Evolutionary conservation across 352 stramenopile species (phyloP), one percentile per base, ranked within the genome.

Genomic region (Phytophthora megakarya): DNA sequence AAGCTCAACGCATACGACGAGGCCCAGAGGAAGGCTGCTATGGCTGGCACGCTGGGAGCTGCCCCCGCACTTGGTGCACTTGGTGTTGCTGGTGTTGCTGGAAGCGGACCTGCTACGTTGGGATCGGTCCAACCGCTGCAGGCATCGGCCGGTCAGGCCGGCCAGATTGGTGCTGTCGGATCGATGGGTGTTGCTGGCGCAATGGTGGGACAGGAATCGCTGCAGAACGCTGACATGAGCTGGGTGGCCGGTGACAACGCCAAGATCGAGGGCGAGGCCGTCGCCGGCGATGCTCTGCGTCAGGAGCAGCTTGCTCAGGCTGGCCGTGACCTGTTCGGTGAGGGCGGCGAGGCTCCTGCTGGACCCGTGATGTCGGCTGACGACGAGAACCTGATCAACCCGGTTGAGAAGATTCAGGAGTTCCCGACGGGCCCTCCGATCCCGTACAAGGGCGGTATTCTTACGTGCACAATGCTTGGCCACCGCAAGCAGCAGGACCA

Each of bases 361-460:
- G 88, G 88, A 23, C 88, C 86, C 2, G 68, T 96, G 23, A 91
- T 95, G 72, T 92, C 85, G 33, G 88, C 88, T 18, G 88, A 96
- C 22, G 88, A 96, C 52, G 88, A 96, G 62, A 93, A 93, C 63
- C 43, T 94, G 52, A 77, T 86, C 39, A 96, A 95, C 71, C 86
- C 88, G 4, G 88, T 96, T 42, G 74, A 89, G 52, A 86, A 89
- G 67, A 90, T 93, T 61, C 86, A 96, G 58, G 88, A 96, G 46
- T 96, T 96, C 72, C 80, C 88, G n/a, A 96, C 88, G 40, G 88
- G 88, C 19, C 88, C 88, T 61, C 88, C 88, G 60, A 96, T 96
- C 60, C 88, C 88, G 47, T 96, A 93, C 81, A 96, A 96, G 81
- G 88, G 88, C 37, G 88, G 88, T 18, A 95, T 96, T 61, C 70